A percentile compares a stretch with the other conserved stretches of the same genome.
Evolutionary conservation across 1,139 yeast species (phyloP).

Genomic region (Magnusiomyces suaveolens): DNA sequence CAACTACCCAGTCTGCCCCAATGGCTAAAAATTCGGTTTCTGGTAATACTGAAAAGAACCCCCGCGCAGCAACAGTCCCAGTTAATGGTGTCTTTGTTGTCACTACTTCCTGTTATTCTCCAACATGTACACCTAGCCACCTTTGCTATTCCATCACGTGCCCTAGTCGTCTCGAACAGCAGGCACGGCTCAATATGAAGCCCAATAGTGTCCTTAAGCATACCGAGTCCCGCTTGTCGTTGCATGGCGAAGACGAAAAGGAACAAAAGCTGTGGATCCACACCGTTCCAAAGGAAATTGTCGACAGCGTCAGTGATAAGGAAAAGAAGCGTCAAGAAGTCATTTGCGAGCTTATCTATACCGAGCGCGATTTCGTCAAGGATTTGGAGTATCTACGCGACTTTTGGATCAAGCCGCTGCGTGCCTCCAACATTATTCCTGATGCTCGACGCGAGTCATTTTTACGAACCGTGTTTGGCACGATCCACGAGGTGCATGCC

Average conservation of each 20-base stretch:
- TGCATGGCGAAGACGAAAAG: constrained; percentile 68
- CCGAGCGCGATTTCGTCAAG: constrained; percentile 91
- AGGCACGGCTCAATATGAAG: constrained; percentile 80
- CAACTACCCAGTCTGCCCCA: neutral
- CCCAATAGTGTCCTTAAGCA: constrained; percentile 81
- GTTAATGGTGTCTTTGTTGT: constrained; percentile 91
- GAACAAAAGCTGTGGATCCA: constrained; percentile 90
- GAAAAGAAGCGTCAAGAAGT: constrained; percentile 93
- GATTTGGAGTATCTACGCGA: constrained; percentile 89
- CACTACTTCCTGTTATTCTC: constrained; percentile 89
- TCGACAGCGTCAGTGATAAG: constrained; percentile 68
- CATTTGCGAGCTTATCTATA: constrained; percentile 85
- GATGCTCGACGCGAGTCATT: constrained; percentile 83
- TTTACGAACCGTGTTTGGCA: constrained; percentile 84
- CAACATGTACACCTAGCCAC: constrained; percentile 83
- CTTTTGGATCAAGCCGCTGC: constrained; percentile 84
- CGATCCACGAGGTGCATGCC: constrained; percentile 76
- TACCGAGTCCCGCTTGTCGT: constrained; percentile 69
- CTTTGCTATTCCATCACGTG: constrained; percentile 95
- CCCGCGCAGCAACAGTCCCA: constrained; percentile 22
- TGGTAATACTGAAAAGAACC: constrained; percentile 7
- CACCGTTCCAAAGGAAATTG: constrained; percentile 72
- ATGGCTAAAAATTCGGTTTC: no score
- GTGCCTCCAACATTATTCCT: constrained; percentile 79
- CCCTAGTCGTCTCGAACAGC: constrained; percentile 92